Percentiles rank a stretch among this genome's conserved stretches.
phyloP scores from a whole-genome alignment of 345 rosid genomes.

The Lumnitzera littorea region DNA sequence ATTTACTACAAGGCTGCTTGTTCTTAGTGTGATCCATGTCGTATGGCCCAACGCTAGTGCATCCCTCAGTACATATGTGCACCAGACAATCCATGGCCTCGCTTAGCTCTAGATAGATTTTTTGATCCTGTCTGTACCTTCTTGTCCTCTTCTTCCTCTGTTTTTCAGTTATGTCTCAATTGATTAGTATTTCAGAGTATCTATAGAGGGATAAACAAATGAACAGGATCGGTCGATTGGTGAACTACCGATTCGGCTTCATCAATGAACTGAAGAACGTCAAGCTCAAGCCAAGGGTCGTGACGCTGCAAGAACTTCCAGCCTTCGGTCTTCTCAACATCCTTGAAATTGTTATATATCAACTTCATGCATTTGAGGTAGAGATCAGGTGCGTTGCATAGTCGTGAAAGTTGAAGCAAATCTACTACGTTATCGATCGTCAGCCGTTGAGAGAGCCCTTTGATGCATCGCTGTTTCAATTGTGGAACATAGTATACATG shows the following conservation, averaged over 20 bases:
- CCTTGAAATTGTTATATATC: conserved; percentile 35
- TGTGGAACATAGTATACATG: conserved; percentile 68
- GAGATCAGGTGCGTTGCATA: conserved; percentile 76
- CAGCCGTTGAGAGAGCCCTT: conserved; percentile 36
- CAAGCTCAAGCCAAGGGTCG: conserved; percentile 70
- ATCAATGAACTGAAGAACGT: conserved; percentile 73
- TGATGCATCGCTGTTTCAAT: conserved; percentile 58
- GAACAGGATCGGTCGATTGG: background rate
- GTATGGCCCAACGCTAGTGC: conserved; percentile 60
- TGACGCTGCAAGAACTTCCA: conserved; percentile 73
- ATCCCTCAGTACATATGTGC: conserved; percentile 86
- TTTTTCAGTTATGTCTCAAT: background rate
- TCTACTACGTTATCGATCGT: conserved; percentile 68
- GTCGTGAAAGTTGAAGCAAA: conserved; percentile 65
- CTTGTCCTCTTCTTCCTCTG: conserved; percentile 71
- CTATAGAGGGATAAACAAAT: background rate
- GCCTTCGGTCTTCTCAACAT: conserved; percentile 61
- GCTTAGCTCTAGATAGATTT: conserved; percentile 50
- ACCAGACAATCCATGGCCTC: conserved; percentile 88
- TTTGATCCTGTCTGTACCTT: conserved; percentile 42
- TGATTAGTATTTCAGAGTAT: no score
- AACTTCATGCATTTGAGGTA: conserved; percentile 54
- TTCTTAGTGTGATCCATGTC: conserved; percentile 21
- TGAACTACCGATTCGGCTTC: conserved; percentile 54
- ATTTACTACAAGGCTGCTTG: conserved; percentile 43